phyloP scores from a whole-genome alignment of 805 yeast species.

The Starmerella floricola region DNA sequence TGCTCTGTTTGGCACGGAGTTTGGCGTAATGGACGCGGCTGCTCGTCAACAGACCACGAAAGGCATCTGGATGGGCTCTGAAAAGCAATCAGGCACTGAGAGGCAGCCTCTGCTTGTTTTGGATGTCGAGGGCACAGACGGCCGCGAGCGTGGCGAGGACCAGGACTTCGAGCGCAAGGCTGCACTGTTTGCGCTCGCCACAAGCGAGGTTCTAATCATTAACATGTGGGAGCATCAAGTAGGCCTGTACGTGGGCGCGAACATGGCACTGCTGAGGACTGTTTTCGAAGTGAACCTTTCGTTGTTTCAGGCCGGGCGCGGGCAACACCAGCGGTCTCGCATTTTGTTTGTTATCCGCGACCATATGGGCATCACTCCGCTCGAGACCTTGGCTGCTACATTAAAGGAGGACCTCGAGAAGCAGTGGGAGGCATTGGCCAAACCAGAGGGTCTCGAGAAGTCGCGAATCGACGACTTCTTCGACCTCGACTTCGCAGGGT shows the following conservation, averaged over 20 bases:
- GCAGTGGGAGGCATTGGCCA: conserved; percentile 67
- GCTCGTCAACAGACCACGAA: conserved; percentile 79
- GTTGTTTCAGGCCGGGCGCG: conserved; percentile 54
- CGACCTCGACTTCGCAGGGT: conserved; percentile 66
- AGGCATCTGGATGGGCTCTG: conserved; percentile 66
- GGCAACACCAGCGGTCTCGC: conserved; percentile 22
- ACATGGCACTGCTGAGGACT: conserved; percentile 87
- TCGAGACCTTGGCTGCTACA: conserved; percentile 55
- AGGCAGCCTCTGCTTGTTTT: conserved; percentile 37
- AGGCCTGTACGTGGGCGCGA: conserved; percentile 94
- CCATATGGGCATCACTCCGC: conserved; percentile 76
- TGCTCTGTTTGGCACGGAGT: conserved; percentile 69
- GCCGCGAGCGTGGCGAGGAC: conserved; percentile 95
- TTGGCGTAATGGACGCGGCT: conserved; percentile 86
- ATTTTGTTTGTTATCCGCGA: conserved; percentile 81
- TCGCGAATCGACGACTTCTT: conserved; percentile 62
- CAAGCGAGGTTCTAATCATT: conserved; percentile 78
- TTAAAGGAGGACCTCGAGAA: conserved; percentile 56
- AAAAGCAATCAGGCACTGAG: conserved; percentile 21
- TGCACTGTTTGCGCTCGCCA: conserved; percentile 85
- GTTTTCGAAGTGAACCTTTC: conserved; percentile 91
- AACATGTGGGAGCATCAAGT: conserved; percentile 97
- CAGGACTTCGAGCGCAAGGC: conserved; percentile 97
- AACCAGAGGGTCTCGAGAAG: conserved; percentile 52
- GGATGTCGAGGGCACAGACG: conserved; percentile 99